Evolutionary conservation across 1,284 basidiomycete genomes (phyloP).

Genomic region (Sporisorium exsertum): DNA sequence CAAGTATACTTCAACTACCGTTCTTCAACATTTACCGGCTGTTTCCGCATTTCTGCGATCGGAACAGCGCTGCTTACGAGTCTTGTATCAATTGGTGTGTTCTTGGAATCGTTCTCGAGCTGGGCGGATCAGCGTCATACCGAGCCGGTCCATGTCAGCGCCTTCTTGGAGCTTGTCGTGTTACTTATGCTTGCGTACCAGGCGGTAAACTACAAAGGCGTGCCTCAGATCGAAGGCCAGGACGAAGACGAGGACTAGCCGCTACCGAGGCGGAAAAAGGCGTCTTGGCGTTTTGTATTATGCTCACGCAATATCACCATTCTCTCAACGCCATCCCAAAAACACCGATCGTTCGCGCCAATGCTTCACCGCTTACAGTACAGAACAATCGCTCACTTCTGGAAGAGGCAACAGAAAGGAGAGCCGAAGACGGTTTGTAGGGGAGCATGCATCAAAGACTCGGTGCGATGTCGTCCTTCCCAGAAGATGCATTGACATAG

Average conservation of each 20-base stretch:
- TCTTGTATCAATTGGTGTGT: background rate
- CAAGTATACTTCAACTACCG: constrained; percentile 17
- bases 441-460: too few relatives aligned
- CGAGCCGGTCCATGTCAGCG: background rate
- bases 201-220: constrained; percentile 9
- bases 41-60: constrained; percentile 11
- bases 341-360: too few relatives aligned
- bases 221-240: constrained; percentile 5
- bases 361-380: too few relatives aligned
- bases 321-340: too few relatives aligned
- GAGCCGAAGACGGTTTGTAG: too few relatives aligned
- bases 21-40: constrained; percentile 9
- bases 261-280: background rate
- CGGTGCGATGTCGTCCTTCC: too few relatives aligned
- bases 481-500: too few relatives aligned
- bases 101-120: background rate
- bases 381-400: too few relatives aligned
- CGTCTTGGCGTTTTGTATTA: background rate
- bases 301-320: background rate
- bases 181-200: constrained; percentile 4
- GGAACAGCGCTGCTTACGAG: background rate
- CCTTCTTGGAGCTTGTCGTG: background rate
- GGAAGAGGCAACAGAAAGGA: too few relatives aligned
- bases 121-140: background rate
- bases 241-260: constrained; percentile 15